phyloP scores from a whole-genome alignment of 768 basidiomycete species.

The Boletellus ananas region DNA sequence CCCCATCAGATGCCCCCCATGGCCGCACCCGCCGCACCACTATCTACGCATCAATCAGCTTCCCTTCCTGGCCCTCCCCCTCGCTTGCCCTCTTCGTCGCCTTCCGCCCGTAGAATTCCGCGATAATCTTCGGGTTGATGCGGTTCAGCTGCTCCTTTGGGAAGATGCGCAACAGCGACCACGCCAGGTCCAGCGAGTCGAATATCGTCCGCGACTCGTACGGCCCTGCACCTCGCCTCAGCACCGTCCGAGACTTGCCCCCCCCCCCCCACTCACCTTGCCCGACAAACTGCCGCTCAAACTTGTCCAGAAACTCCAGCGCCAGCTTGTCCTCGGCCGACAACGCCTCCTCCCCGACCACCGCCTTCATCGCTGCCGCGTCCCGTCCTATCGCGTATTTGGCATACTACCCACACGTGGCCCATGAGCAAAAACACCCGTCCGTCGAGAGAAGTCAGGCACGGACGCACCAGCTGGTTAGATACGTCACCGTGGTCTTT shows the following conservation, averaged over 20 bases:
- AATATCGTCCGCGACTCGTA: constrained; percentile 97
- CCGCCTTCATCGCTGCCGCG: constrained; percentile 98
- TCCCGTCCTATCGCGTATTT: constrained; percentile 98
- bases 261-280: constrained; percentile 58
- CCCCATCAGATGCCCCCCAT: not conserved
- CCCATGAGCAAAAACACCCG: constrained; percentile 9
- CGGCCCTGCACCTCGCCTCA: constrained; percentile 49
- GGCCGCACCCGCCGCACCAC: not conserved
- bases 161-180: constrained; percentile 96
- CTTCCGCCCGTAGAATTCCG: constrained; percentile 90
- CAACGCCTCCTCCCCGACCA: constrained; percentile 97
- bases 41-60: constrained; percentile 61
- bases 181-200: constrained; percentile 95
- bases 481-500: constrained; percentile 99
- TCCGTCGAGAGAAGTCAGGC: constrained; percentile 16
- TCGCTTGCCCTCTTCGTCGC: constrained; percentile 56
- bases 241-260: too few species aligned
- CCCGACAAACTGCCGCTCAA: constrained; percentile 95
- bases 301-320: constrained; percentile 95
- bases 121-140: constrained; percentile 94
- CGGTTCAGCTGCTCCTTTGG: constrained; percentile 98
- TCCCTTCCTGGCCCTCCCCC: constrained; percentile 38
- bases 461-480: constrained; percentile 81
- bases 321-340: constrained; percentile 95
- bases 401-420: constrained; percentile 69